Conservation (phyloP, 495 filamentous ascomycete species). For the Sporormia fimetaria region DNA sequence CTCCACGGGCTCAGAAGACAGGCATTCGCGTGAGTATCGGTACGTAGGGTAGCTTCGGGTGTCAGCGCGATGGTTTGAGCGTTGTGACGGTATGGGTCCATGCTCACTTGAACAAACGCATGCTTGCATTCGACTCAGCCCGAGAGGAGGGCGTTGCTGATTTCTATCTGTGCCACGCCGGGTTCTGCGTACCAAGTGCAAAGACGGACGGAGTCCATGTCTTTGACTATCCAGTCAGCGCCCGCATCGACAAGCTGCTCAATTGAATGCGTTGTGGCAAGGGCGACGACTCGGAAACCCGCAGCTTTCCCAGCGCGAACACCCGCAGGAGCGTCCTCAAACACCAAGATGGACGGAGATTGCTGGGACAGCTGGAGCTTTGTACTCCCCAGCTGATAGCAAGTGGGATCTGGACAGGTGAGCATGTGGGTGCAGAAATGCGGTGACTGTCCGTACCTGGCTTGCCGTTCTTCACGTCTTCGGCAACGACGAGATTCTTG, state of each 20-base stretch:
- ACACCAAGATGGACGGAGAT: constrained; percentile 54
- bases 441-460: too few relatives aligned
- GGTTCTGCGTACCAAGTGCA: constrained; percentile 28
- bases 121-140: constrained; percentile 2
- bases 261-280: constrained; percentile 72
- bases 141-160: constrained; percentile 30
- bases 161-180: constrained; percentile 30
- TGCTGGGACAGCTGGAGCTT: constrained; percentile 42
- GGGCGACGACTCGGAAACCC: constrained; percentile 75
- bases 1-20: too few relatives aligned
- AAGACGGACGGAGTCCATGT: constrained; percentile 56
- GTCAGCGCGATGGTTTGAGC: too few relatives aligned
- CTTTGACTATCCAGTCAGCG: constrained; percentile 79
- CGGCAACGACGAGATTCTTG: constrained; percentile 64
- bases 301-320: constrained; percentile 80
- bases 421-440: too few relatives aligned
- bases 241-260: constrained; percentile 58
- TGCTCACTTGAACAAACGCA: background rate
- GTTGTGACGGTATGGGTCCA: too few relatives aligned
- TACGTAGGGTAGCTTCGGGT: too few relatives aligned
- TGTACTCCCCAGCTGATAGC: constrained; percentile 63
- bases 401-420: constrained; percentile 67
- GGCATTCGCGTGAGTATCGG: too few relatives aligned
- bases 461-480: constrained; percentile 78
- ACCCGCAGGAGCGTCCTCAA: constrained; percentile 92